Conservation (phyloP, 768 basidiomycete species). For the Panaeolus cyanescens region DNA sequence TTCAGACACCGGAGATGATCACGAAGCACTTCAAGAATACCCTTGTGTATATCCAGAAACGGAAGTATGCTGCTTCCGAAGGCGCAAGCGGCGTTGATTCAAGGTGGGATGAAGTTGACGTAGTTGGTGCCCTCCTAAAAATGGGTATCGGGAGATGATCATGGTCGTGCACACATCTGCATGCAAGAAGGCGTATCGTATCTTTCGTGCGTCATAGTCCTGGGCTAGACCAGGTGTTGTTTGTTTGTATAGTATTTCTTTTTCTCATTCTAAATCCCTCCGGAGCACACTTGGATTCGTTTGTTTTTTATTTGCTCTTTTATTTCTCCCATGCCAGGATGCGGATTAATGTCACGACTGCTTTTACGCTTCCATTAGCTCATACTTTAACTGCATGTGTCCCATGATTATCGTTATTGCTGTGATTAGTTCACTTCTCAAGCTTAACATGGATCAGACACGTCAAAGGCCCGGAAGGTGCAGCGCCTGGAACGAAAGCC, state of each 20-base stretch:
- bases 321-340: neutral
- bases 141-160: slow-evolving; percentile 73
- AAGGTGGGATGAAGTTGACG: slow-evolving; percentile 86
- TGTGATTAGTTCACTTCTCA: too few relatives aligned
- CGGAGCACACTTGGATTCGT: neutral
- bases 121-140: slow-evolving; percentile 86
- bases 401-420: too few relatives aligned
- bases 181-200: neutral
- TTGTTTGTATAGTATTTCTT: neutral
- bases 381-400: too few relatives aligned
- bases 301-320: neutral
- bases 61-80: slow-evolving; percentile 58
- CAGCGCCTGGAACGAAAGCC: neutral
- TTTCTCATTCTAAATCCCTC: neutral
- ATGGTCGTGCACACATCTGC: neutral
- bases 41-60: slow-evolving; percentile 75
- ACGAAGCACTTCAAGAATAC: slow-evolving; percentile 92
- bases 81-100: slow-evolving; percentile 42
- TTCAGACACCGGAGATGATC: slow-evolving; percentile 93
- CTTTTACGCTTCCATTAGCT: too few relatives aligned
- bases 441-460: too few relatives aligned
- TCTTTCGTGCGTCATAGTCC: neutral
- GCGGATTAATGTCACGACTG: neutral
- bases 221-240: neutral
- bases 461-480: neutral